These are phyloP conservation scores for Colletotrichum gloeosporioides DNA, from an alignment of 2,329 filamentous ascomycete genomes.

Conservation along the genomic window DNA sequence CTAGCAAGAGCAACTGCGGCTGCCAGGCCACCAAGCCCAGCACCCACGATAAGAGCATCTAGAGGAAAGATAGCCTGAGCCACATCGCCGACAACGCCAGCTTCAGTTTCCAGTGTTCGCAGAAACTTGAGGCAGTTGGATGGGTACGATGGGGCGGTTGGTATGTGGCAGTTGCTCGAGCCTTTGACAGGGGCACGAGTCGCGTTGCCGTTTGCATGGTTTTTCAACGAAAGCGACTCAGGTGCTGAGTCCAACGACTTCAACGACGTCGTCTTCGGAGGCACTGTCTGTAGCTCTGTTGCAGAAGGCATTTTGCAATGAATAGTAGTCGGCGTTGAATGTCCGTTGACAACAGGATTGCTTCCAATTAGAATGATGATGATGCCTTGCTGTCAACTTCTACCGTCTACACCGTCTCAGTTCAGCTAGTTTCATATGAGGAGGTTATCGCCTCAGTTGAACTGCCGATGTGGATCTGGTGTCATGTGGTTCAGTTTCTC, in stretches of 20 bases:
- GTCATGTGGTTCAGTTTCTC: not conserved
- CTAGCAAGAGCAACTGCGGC: constrained; percentile 14
- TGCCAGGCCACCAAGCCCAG: constrained; percentile 20
- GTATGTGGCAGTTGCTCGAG: not conserved
- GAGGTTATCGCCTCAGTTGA: not conserved
- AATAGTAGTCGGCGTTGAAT: not conserved
- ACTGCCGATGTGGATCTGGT: not conserved
- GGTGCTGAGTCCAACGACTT: not conserved
- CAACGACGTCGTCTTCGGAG: not conserved
- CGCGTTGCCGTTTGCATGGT: not conserved
- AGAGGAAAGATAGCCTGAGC: not conserved
- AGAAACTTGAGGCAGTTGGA: constrained; percentile 19
- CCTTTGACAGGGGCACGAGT: not conserved
- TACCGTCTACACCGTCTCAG: not conserved
- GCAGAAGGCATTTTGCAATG: not conserved
- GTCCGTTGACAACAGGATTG: not conserved
- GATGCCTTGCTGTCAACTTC: not conserved
- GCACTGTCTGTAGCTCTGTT: not conserved
- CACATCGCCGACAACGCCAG: not conserved
- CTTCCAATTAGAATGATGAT: not conserved
- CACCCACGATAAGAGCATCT: constrained; percentile 19
- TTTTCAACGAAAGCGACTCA: not conserved
- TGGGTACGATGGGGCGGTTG: not conserved
- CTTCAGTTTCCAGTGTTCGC: not conserved
- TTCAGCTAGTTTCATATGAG: not conserved